Evolutionary conservation across 805 yeast genomes (phyloP), one percentile per base, ranked within the genome.

Genomic region (Wickerhamomyces strasburgensis): DNA sequence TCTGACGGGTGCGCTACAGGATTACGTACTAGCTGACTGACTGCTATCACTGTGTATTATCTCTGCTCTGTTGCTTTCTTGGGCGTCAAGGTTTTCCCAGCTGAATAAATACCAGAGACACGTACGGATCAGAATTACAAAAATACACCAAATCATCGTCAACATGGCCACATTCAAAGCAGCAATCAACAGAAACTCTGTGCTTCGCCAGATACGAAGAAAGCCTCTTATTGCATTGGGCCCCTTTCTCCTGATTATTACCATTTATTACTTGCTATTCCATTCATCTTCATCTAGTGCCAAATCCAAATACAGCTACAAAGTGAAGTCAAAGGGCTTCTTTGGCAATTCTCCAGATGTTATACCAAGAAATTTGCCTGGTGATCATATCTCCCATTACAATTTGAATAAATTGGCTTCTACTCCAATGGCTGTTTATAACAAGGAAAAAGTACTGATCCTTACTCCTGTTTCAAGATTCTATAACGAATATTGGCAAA

Each of bases 391-490:
- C 44, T 72, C 84, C 27, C 94, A 84, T 54, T 86, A 83, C 56
- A 87, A 90, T 61, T 71, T 93, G 67, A 90, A 93, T 65, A 72
- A 73, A 47, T 65, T 90, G 47, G 78, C 78, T 18, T 73, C 90
- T 4, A 75, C 89, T 3, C 70, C 84, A 19, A 72, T 76, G 60
- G 84, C 96, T 15, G 77, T 78, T 34, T 72, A 71, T 40, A 83
- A 86, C 60, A 75, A 74, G 51, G 97, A 93, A 57, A 81, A 84
- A 45, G 85, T 93, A 15, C 69, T 93, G 56, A 77, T 93, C 39
- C 70, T 93, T 56, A 80, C 97, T 2, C 98, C 98, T 26, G 79
- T 93, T 76, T 82, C 95, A 30, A 75, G 79, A 47, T 93, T 93
- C 57, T 79, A 84, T 57, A 77, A 79, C 23, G 82, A 76, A 47